Evolutionary conservation across 2,329 filamentous ascomycete genomes (phyloP), one percentile per base, ranked within the genome.

Genomic region (Hymenoscyphus occultus): DNA sequence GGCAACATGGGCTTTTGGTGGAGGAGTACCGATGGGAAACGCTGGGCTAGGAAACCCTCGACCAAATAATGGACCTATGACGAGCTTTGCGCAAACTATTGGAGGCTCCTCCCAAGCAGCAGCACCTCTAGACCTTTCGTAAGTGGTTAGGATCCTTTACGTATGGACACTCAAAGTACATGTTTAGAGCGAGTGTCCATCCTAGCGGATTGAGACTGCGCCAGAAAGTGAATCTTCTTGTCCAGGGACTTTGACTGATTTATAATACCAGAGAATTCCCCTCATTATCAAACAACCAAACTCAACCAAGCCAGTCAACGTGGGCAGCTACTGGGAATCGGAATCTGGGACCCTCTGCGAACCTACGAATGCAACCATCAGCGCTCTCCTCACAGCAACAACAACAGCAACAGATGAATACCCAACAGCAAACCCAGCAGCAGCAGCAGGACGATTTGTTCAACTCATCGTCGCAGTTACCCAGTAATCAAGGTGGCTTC

Each of bases 1-100:
- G 57, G 65, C 72, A 65, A 84, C 84, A 67, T 89, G 87, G 86
- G 83, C 83, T 13, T 89, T 89, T 77, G 84, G 85, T 67, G 83
- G 82, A 64, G 84, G 81, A 70, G 80, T 87, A 72, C 85, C 86
- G 32, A 87, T 89, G 83, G 82, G 84, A 65, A 78, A 79, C 71
- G 81, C 81, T 72, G 80, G 80, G 56, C 79, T 86, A 64, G 84
- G 81, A 72, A 85, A 81, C 69, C 79, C 81, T 60, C 82, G 68
- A 76, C 79, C 63, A 80, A 84, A 73, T 82, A 86, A 78, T 77
- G 86, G 72, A 81, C 82, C 68, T 80, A 85, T 71, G 86, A 83
- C 75, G 79, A 89, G 86, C 76, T 89, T 89, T 77, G 86, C 86
- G 59, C 86, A 89, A 75, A 89, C 85, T 74, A 78, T 89, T 72